Conservation (phyloP, 2,329 filamentous ascomycete genomes). For the Fusarium irregulare region DNA sequence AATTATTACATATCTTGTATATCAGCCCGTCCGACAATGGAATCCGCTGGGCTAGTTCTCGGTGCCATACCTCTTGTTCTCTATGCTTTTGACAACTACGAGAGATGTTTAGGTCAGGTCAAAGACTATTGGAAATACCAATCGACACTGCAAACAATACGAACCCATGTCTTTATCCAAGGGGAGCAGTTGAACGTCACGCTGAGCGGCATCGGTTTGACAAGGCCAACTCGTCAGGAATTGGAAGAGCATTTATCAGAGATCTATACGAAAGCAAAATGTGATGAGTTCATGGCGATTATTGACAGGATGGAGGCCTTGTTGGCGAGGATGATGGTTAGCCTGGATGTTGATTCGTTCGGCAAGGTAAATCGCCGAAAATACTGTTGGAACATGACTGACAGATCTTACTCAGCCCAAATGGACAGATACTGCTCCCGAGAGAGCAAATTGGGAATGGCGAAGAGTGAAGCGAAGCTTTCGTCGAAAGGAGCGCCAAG, state of each 20-base stretch:
- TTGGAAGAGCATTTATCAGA: background rate
- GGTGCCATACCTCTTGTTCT: background rate
- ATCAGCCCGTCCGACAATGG: too few species aligned
- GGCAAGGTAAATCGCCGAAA: background rate
- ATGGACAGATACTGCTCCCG: background rate
- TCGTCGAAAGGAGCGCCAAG: background rate
- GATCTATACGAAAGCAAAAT: background rate
- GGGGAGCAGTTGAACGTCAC: background rate
- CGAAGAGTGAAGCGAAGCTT: background rate
- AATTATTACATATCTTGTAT: too few species aligned
- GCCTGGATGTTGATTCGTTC: background rate
- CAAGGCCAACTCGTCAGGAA: background rate
- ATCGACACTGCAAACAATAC: background rate
- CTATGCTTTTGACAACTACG: background rate
- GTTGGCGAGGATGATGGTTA: background rate
- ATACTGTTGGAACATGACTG: background rate
- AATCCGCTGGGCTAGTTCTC: fast-evolving
- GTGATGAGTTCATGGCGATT: background rate
- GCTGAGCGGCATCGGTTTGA: background rate
- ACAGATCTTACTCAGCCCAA: fast-evolving
- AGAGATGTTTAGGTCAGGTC: background rate
- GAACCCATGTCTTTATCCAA: background rate
- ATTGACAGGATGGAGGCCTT: background rate
- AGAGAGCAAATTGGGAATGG: background rate
- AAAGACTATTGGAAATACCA: background rate